Conservation (phyloP, 192 early-diverging fungal species). For the Coemansia sp. region DNA sequence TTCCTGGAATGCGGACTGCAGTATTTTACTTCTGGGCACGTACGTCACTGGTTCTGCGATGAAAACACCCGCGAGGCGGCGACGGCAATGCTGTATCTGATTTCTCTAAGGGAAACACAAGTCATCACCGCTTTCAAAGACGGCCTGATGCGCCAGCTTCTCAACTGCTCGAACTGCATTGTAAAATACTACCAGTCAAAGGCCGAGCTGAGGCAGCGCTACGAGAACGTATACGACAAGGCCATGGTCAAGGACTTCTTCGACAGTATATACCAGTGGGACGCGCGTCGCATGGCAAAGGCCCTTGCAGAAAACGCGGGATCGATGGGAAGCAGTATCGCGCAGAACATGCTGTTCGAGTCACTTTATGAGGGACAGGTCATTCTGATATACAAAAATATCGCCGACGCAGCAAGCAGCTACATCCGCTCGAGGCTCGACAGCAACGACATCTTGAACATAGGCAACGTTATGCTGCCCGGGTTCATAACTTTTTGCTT, state of each 20-base stretch:
- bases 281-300: constrained; percentile 25
- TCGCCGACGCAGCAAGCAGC: constrained; percentile 11
- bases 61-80: constrained; percentile 19
- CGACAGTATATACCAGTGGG: constrained; percentile 26
- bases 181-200: constrained; percentile 38
- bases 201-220: constrained; percentile 13
- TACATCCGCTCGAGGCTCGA: constrained; percentile 17
- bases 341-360: constrained; percentile 23
- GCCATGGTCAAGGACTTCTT: constrained; percentile 21
- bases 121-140: constrained; percentile 16
- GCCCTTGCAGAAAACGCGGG: constrained; percentile 5
- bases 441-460: constrained; percentile 15
- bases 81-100: constrained; percentile 46
- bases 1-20: neutral
- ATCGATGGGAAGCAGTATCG: neutral
- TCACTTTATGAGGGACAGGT: constrained; percentile 18
- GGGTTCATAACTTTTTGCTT: constrained; percentile 32
- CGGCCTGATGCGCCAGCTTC: constrained; percentile 28
- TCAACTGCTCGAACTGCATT: constrained; percentile 41
- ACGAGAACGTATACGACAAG: constrained; percentile 22
- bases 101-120: constrained; percentile 25
- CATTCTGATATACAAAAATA: constrained; percentile 17
- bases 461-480: constrained; percentile 25
- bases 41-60: neutral
- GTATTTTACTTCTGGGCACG: neutral